Percentiles rank a stretch among this genome's conserved stretches.
These are phyloP conservation scores for Botrytis sinoallii DNA, from an alignment of 2,329 filamentous ascomycete species.

Conservation along the genomic window DNA sequence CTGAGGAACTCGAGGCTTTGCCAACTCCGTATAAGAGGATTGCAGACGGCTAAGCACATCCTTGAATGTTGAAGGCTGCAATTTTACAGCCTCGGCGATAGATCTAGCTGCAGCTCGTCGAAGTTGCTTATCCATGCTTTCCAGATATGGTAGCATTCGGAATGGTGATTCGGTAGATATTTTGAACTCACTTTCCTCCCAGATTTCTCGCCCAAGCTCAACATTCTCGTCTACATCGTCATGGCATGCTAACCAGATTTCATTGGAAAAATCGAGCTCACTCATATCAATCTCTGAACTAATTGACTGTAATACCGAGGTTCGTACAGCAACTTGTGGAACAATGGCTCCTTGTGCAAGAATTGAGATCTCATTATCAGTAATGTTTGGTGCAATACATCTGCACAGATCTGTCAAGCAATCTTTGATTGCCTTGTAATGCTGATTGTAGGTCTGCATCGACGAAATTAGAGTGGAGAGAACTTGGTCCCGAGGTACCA, in stretches of 20 bases:
- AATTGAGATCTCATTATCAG: conserved; percentile 64
- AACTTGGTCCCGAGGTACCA: conserved; percentile 73
- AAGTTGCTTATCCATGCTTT: conserved; percentile 76
- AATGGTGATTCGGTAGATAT: conserved; percentile 62
- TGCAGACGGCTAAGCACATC: conserved; percentile 64
- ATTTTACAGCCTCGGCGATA: conserved; percentile 68
- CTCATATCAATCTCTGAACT: conserved; percentile 89
- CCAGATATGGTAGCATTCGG: conserved; percentile 73
- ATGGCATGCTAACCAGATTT: conserved; percentile 91
- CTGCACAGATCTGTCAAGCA: conserved; percentile 83
- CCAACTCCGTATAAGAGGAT: conserved; percentile 70
- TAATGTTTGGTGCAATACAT: conserved; percentile 80
- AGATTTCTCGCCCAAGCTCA: conserved; percentile 81
- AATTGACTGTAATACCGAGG: conserved; percentile 82
- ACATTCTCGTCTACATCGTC: conserved; percentile 87
- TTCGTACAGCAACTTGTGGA: conserved; percentile 74
- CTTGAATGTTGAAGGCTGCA: conserved; percentile 58
- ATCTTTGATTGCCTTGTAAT: conserved; percentile 94
- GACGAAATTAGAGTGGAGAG: conserved; percentile 69
- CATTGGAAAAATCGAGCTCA: conserved; percentile 78
- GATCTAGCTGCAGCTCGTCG: conserved; percentile 79
- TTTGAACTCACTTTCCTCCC: conserved; percentile 86
- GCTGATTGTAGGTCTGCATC: conserved; percentile 86
- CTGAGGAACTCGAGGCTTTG: conserved; percentile 77
- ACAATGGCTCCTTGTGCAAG: conserved; percentile 79